Base-by-base conservation (phyloP, 2,329 filamentous ascomycete genomes). In the Aaosphaeria arxii region DNA sequence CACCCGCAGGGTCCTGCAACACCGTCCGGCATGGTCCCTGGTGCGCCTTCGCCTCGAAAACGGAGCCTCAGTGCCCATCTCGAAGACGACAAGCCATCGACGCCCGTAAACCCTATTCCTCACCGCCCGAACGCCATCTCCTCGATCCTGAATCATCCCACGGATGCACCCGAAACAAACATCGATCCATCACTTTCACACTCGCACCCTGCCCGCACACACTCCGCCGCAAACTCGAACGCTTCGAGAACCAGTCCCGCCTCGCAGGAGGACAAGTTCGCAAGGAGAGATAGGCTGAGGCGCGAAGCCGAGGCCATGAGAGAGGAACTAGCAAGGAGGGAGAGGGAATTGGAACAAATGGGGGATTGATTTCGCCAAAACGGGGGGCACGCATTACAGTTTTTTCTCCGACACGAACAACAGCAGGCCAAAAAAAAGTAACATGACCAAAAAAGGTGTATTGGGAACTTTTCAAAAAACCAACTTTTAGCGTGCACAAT, bases 71-170 rank as follows among this genome's bases (percentile, higher is more conserved):
- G 64, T 36, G 63, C 63, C 30, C 63, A 61, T 4, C 45, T 64
- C 33, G 64, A 71, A 31, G 44, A 53, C 0, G 63, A 63, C 7
- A 64, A 64, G n/a, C n/a, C 50, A 2, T 46, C 52, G 9, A 44
- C 56, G 1, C 48, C 49, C 40, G 45, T 45, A 7, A 57, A 58
- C 17, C 56, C 64, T 6, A 52, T 57, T 24, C 62, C 64, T 1
- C 63, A 67, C 47, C 64, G 66, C 33, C 59, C 61, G 13, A 66
- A 65, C 41, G 58, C 61, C 5, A 68, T 69, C 24, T 68, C 64
- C 1, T 68, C 64, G 0, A 65, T 69, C 6, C 42, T 69, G 6
- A 69, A 69, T 32, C 17, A 24, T 24, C 66, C 59, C 6, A 48
- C 62, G 0, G 54, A 54, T 24, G 43, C 55, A 3, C 62, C 59